Base-by-base conservation (phyloP, 2,329 filamentous ascomycete genomes). In the Cordyceps fumosorosea region DNA sequence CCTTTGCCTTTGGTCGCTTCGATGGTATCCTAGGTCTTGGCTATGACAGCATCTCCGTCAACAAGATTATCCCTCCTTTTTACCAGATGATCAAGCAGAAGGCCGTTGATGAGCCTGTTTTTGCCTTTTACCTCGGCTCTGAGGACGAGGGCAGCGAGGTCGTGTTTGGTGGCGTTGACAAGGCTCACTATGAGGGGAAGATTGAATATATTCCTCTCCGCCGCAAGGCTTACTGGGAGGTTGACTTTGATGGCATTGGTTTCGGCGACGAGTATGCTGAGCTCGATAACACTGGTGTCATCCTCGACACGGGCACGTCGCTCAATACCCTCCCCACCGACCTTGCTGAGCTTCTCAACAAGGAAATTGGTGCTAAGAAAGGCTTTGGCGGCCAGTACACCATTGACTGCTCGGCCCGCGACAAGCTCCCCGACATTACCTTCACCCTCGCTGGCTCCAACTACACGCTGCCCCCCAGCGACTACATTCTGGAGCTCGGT, bases 221-320 rank as follows among this genome's bases (percentile, higher is more conserved):
- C 77, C 91, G 95, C 75, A 98, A 98, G 89, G 95, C 95, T 56
- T 99, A 99, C 85, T 99, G 95, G 95, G 95, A 99, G 84, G 93
- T 99, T 62, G 93, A 98, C 72, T 87, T 99, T 65, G 89, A 98
- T 72, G 84, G 91, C 66, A 95, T 99, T 78, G 87, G 89, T 62
- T 91, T 97, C 67, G 96, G 95, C 70, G 84, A 93, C 59, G 85
- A 90, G 73, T 88, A 86, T 67, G 93, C 93, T 65, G 89, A 96
- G 76, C 87, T 98, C 67, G 93, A 98, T 67, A 86, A 91, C 82
- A 97, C 92, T 63, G 96, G 95, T 79, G 91, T 92, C 70, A 97
- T 99, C 67, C 90, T 99, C 65, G 95, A 99, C 83, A 99, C 95
- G 62, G 95, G 95, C 71, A 99, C 95, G 74, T 99, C 96, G 54